Evolutionary conservation across 1,284 basidiomycete genomes (phyloP).

Genomic region (Neolentinus lepideus): DNA sequence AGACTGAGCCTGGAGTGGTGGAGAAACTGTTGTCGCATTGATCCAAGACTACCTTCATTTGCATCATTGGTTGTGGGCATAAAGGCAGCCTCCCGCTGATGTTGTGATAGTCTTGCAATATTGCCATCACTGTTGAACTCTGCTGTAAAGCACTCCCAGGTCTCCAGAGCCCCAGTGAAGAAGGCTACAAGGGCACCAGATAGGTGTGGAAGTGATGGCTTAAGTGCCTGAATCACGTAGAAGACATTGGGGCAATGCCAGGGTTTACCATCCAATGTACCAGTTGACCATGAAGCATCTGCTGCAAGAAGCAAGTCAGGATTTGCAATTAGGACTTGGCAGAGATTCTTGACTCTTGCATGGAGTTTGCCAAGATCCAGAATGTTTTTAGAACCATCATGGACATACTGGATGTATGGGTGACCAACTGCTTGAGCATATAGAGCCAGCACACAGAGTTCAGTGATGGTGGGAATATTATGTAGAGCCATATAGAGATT

Average conservation of each 20-base stretch:
- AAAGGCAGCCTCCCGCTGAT: slow-evolving; percentile 8
- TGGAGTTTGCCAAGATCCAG: slow-evolving; percentile 12
- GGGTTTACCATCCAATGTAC: slow-evolving; percentile 14
- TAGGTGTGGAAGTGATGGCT: slow-evolving; percentile 8
- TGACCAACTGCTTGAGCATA: slow-evolving; percentile 16
- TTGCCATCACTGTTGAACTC: slow-evolving; percentile 11
- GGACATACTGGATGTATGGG: slow-evolving; percentile 13
- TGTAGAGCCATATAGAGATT: slow-evolving; percentile 20
- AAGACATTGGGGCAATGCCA: slow-evolving; percentile 15
- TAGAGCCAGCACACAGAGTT: slow-evolving; percentile 24
- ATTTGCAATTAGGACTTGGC: slow-evolving; percentile 11
- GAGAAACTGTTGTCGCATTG: background rate
- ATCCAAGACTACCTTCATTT: slow-evolving; percentile 15
- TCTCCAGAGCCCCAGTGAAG: slow-evolving; percentile 10
- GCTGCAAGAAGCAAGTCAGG: slow-evolving; percentile 13
- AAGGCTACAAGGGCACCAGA: slow-evolving; percentile 9
- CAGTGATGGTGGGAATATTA: slow-evolving; percentile 27
- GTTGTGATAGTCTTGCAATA: background rate
- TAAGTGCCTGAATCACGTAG: slow-evolving; percentile 4
- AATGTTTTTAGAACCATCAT: slow-evolving; percentile 5
- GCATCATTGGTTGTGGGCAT: slow-evolving; percentile 16
- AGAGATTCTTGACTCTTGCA: slow-evolving; percentile 7
- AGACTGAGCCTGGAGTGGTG: background rate
- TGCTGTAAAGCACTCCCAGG: slow-evolving; percentile 13
- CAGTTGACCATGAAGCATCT: slow-evolving; percentile 7